Percentiles rank a stretch among this genome's conserved stretches.
These are phyloP conservation scores for Hypsizygus marmoreus DNA, from an alignment of 768 basidiomycete species.

Conservation along the genomic window DNA sequence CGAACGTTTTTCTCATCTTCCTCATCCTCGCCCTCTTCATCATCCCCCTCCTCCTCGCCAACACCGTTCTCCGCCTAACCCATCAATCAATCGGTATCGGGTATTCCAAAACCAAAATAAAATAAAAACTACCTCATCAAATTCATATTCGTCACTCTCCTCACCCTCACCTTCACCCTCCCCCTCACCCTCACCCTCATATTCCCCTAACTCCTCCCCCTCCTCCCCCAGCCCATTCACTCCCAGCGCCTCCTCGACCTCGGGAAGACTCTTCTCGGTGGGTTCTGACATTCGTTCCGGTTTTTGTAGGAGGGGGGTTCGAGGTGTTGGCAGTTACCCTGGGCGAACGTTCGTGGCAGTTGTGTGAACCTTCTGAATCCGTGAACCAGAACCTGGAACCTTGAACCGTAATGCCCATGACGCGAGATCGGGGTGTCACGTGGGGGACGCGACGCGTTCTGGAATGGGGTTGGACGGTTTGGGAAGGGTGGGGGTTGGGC, in stretches of 20 bases:
- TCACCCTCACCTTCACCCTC: slow-evolving; percentile 19
- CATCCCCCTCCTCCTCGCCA: slow-evolving; percentile 16
- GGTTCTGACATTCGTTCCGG: slow-evolving; percentile 18
- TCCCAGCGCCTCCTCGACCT: slow-evolving; percentile 13
- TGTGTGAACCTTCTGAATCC: too few species aligned
- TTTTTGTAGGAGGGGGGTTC: too few species aligned
- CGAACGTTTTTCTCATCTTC: slow-evolving; percentile 6
- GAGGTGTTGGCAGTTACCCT: too few species aligned
- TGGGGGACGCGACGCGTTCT: too few species aligned
- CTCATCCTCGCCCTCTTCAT: slow-evolving; percentile 19
- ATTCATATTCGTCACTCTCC: slow-evolving; percentile 25
- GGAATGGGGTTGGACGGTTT: too few species aligned
- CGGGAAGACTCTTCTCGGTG: slow-evolving; percentile 11
- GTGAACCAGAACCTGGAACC: too few species aligned
- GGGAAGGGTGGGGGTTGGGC: too few species aligned
- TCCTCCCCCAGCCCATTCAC: slow-evolving; percentile 12
- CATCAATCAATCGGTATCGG: slow-evolving; percentile 2
- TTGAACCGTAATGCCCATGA: too few species aligned
- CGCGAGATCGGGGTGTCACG: too few species aligned
- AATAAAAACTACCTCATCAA: slow-evolving; percentile 15
- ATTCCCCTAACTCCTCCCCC: slow-evolving; percentile 1
- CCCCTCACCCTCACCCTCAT: slow-evolving; percentile 7
- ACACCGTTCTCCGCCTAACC: slow-evolving; percentile 12
- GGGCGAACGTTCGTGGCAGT: too few species aligned
- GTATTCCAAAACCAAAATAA: not conserved